Evolutionary conservation across 116 monocot species (phyloP), one percentile per base, ranked within the genome.

Genomic region (Papilionanthe hybrid): DNA sequence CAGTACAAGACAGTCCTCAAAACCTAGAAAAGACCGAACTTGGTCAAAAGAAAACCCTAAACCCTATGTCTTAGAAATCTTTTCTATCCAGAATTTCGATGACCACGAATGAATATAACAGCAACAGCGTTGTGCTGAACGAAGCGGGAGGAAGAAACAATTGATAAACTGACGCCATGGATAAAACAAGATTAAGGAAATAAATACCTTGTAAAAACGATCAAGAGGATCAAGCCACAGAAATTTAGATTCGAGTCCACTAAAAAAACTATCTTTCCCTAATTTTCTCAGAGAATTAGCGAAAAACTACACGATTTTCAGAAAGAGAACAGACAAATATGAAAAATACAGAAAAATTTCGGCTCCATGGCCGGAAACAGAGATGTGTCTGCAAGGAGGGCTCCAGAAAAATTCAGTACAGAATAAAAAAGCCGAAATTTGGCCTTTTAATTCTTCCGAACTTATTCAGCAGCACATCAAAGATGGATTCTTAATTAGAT

Each of bases 81-180:
- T 28, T 13, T 18, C 55, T 77, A 77, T 9, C 23, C 77, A 22
- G 75, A 75, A 47, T 27, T 49, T 75, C 27, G 23, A 28, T 42
- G 45, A 29, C 3, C 20, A 75, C 37, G 28, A 44, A 55, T 4
- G 53, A 58, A 53, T 53, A 30, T 48, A 47, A 75, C 72, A 74
- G 15, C 72, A 83, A 60, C 72, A 74, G 49, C 75, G 79, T 66
- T 78, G 75, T n/a, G 63, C 79, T 72, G 79, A 72, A 75, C 79
- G 23, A 60, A 32, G 17, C 68, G 12, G 66, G 28, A 48, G 66
- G 42, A 9, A 0, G 78, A 48, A 20, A 44, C 32, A 7, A 2
- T 63, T 29, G 57, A 41, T 13, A 60, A 44, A n/a, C 55, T 72
- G 53, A 72, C 53, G 25, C 42, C 57, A 19, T 55, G 20, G 22